Evolutionary conservation across 176 grass and related monocot genomes (phyloP).

Genomic region (Lolium rigidum): DNA sequence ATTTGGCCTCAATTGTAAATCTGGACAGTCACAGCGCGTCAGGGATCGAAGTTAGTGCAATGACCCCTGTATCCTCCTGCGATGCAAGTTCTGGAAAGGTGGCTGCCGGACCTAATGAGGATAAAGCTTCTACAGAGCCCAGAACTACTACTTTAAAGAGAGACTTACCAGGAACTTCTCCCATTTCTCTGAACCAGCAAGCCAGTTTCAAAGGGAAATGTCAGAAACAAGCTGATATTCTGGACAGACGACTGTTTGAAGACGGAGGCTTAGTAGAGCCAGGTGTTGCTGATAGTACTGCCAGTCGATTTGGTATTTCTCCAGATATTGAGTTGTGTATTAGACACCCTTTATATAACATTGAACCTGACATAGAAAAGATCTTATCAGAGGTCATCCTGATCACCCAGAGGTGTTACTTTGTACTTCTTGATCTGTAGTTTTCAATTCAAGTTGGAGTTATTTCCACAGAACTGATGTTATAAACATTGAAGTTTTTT

Average conservation of each 20-base stretch:
- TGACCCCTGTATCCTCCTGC: slow-evolving; percentile 5
- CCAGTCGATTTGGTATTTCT: slow-evolving; percentile 33
- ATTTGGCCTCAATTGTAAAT: slow-evolving; percentile 1
- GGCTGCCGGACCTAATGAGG: not conserved
- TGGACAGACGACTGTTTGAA: not conserved
- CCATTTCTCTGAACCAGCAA: slow-evolving; percentile 15
- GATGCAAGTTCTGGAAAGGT: slow-evolving; percentile 31
- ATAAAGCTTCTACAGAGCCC: slow-evolving; percentile 21
- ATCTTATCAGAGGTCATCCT: slow-evolving; percentile 56
- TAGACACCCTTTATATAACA: slow-evolving; percentile 24
- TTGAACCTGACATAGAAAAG: slow-evolving; percentile 46
- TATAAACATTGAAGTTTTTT: not conserved
- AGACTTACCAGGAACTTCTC: slow-evolving; percentile 38
- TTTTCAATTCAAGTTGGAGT: slow-evolving; percentile 3
- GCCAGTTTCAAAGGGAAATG: slow-evolving; percentile 14
- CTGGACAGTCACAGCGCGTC: not conserved
- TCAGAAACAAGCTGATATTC: slow-evolving; percentile 31
- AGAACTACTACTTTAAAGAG: slow-evolving; percentile 35
- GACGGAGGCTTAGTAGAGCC: slow-evolving; percentile 17
- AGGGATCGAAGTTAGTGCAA: slow-evolving; percentile 27
- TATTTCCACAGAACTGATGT: not conserved
- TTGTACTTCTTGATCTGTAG: not conserved
- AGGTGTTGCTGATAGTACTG: slow-evolving; percentile 23
- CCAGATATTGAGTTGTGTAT: slow-evolving; percentile 14
- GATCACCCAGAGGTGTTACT: slow-evolving; percentile 53